phyloP scores from a whole-genome alignment of 2,329 filamentous ascomycete genomes.

The Calonectria fujianensis region DNA sequence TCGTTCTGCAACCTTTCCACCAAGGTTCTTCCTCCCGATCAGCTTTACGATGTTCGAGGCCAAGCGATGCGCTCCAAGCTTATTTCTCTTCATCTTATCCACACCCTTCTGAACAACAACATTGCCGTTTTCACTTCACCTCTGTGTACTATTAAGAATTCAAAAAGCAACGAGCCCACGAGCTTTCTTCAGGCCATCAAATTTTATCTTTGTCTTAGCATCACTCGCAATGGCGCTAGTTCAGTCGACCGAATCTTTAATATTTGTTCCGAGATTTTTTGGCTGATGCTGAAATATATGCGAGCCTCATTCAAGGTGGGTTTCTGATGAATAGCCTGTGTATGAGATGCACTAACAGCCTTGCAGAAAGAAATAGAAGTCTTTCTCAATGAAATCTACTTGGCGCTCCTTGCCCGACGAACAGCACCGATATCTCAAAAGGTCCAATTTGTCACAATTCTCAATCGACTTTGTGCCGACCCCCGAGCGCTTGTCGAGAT shows the following conservation, averaged over 20 bases:
- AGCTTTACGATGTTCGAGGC: slow-evolving; percentile 92
- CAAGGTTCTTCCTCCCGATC: slow-evolving; percentile 90
- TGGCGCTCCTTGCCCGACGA: slow-evolving; percentile 91
- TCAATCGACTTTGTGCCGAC: slow-evolving; percentile 89
- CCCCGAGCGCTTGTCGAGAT: slow-evolving; percentile 93
- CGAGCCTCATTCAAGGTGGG: slow-evolving; percentile 92
- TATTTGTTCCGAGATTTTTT: slow-evolving; percentile 97
- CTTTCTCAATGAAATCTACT: slow-evolving; percentile 97
- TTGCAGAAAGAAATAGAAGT: slow-evolving; percentile 94
- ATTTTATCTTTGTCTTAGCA: slow-evolving; percentile 95
- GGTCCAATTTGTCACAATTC: slow-evolving; percentile 89
- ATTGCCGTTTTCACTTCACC: slow-evolving; percentile 93
- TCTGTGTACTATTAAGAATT: slow-evolving; percentile 92
- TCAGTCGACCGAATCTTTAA: slow-evolving; percentile 95
- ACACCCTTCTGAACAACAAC: slow-evolving; percentile 96
- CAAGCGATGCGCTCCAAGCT: slow-evolving; percentile 99
- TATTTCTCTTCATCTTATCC: slow-evolving; percentile 94
- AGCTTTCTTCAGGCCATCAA: slow-evolving; percentile 96
- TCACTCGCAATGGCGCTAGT: slow-evolving; percentile 96
- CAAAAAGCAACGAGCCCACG: slow-evolving; percentile 90
- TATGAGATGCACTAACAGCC: slow-evolving; percentile 51
- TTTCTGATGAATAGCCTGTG: not conserved
- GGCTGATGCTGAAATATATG: slow-evolving; percentile 96
- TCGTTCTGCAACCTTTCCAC: slow-evolving; percentile 99
- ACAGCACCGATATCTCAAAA: slow-evolving; percentile 94